phyloP scores from a whole-genome alignment of 2,329 filamentous ascomycete species.

The Cladosporium cucumerinum region DNA sequence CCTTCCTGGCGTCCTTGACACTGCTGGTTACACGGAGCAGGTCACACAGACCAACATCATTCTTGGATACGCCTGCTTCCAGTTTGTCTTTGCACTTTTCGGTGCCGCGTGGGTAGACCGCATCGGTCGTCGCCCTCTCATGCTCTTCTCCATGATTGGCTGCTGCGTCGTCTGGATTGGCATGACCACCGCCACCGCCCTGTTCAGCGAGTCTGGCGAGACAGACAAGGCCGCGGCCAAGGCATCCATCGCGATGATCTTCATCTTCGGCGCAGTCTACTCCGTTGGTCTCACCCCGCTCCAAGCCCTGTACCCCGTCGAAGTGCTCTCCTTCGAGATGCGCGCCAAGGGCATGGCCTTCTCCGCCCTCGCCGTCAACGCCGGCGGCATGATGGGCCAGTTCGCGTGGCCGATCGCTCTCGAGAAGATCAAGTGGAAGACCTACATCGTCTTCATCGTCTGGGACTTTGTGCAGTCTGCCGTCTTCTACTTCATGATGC shows the following conservation, averaged over 20 bases:
- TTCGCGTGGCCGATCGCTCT: constrained; percentile 33
- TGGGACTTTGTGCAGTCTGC: constrained; percentile 34
- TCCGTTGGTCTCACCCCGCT: constrained; percentile 36
- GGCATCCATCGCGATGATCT: constrained; percentile 35
- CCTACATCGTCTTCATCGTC: constrained; percentile 31
- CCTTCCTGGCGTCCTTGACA: constrained; percentile 35
- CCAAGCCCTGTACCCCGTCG: constrained; percentile 42
- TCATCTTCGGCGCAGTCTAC: constrained; percentile 32
- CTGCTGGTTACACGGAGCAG: constrained; percentile 34
- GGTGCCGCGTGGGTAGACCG: constrained; percentile 35
- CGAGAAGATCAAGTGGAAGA: constrained; percentile 27
- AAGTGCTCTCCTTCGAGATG: constrained; percentile 48
- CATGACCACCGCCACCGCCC: constrained; percentile 37
- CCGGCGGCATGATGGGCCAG: constrained; percentile 42
- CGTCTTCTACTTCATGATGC: constrained; percentile 36
- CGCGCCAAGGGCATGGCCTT: constrained; percentile 45
- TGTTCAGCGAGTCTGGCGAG: constrained; percentile 27
- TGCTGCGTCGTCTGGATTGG: constrained; percentile 35
- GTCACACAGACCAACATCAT: constrained; percentile 42
- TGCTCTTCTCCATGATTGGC: constrained; percentile 40
- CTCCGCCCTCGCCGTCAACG: constrained; percentile 42
- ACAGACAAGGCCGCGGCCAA: constrained; percentile 28
- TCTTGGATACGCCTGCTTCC: constrained; percentile 57
- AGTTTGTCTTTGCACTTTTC: constrained; percentile 54
- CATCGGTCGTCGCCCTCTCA: constrained; percentile 34